phyloP scores from a whole-genome alignment of 306 rosid genomes.

The Citrullus amarus region DNA sequence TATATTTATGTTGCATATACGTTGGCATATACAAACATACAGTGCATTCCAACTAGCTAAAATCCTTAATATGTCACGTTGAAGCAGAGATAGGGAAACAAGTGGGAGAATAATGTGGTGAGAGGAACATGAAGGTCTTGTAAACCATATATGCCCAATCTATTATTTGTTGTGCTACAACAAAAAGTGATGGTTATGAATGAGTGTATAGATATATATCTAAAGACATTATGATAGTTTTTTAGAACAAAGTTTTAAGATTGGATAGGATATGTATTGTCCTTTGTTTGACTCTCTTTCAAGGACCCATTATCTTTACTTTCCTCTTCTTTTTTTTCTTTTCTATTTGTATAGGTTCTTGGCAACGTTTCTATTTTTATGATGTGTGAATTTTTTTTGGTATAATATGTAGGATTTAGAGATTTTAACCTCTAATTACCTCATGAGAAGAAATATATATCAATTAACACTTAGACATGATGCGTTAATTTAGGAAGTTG shows the following conservation, averaged over 20 bases:
- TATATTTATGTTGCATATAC: background rate
- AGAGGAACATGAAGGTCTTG: background rate
- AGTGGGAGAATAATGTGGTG: background rate
- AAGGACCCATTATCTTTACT: background rate
- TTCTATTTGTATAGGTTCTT: no score
- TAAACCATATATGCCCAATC: background rate
- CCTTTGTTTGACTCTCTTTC: background rate
- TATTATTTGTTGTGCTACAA: background rate
- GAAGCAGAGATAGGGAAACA: background rate
- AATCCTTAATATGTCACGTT: background rate
- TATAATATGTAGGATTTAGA: no score
- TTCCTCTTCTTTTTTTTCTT: background rate
- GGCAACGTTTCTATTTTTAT: no score
- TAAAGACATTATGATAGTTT: background rate
- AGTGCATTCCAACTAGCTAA: background rate
- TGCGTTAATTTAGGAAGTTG: no score
- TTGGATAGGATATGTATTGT: slow-evolving; percentile 4
- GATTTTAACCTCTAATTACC: no score
- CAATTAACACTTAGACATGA: no score
- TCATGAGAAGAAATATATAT: no score
- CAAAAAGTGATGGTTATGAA: background rate
- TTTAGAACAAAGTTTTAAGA: background rate
- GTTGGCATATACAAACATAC: background rate
- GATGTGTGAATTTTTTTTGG: no score
- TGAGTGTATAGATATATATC: background rate